Conservation (phyloP, 2,329 filamentous ascomycete species). For the Colletotrichum tabaci region DNA sequence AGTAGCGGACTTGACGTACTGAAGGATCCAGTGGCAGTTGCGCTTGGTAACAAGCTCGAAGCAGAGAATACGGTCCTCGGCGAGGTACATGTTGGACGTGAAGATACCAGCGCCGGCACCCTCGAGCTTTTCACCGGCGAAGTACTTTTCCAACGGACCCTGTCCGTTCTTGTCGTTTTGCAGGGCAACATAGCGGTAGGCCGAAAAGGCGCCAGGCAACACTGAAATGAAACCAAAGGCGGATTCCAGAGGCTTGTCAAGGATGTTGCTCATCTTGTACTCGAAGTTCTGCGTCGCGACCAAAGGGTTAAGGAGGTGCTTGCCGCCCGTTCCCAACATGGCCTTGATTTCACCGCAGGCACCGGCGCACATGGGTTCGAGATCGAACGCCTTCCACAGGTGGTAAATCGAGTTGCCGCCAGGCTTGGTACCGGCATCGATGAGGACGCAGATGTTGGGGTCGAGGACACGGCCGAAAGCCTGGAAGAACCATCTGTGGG, state of each 20-base stretch:
- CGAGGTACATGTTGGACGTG: constrained; percentile 99
- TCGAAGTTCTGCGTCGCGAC: constrained; percentile 99
- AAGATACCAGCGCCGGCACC: constrained; percentile 95
- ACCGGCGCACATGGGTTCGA: constrained; percentile 97
- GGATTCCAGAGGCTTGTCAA: constrained; percentile 97
- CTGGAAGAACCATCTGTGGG: constrained; percentile 98
- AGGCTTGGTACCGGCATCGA: constrained; percentile 96
- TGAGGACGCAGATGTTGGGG: constrained; percentile 95
- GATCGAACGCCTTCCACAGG: constrained; percentile 97
- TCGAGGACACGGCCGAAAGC: constrained; percentile 94
- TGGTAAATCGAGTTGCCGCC: constrained; percentile 97
- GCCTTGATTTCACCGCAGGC: constrained; percentile 99
- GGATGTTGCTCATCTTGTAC: constrained; percentile 99
- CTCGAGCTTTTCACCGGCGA: constrained; percentile 94
- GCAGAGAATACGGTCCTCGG: constrained; percentile 98
- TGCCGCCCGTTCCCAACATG: constrained; percentile 88
- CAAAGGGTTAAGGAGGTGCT: constrained; percentile 91
- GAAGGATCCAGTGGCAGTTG: constrained; percentile 96
- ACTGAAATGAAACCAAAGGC: constrained; percentile 98
- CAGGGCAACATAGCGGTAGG: constrained; percentile 93
- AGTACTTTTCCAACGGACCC: constrained; percentile 96
- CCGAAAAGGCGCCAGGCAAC: constrained; percentile 97
- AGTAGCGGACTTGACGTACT: constrained; percentile 97
- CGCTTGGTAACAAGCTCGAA: constrained; percentile 98
- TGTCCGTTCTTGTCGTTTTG: constrained; percentile 97